Percentiles rank a stretch among this genome's conserved stretches.
Conservation (phyloP, 2,329 filamentous ascomycete species). For the Aspergillus alliaceus region DNA sequence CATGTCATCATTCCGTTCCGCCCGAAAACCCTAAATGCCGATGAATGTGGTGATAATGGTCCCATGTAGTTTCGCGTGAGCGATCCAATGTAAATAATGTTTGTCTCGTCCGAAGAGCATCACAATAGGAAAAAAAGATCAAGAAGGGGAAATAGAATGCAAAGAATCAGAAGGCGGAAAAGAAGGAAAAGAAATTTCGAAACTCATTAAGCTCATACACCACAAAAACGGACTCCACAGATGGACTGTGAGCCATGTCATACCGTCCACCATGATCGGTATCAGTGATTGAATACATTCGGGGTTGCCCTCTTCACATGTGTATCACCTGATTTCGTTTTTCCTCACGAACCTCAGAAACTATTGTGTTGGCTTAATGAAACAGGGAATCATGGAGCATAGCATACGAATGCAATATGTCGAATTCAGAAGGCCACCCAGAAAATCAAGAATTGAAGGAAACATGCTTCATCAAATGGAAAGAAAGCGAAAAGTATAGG, state of each 20-base stretch:
- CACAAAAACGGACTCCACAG: slow-evolving; percentile 1
- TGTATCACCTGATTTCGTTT: slow-evolving; percentile 13
- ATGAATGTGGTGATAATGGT: not conserved
- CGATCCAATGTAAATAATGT: slow-evolving; percentile 12
- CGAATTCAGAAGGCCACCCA: slow-evolving; percentile 13
- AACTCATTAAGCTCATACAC: not conserved
- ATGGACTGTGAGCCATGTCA: not conserved
- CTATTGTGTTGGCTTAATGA: slow-evolving; percentile 12
- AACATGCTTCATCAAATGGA: slow-evolving; percentile 2
- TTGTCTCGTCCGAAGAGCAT: not conserved
- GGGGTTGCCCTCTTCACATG: slow-evolving; percentile 22
- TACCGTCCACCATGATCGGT: slow-evolving; percentile 4
- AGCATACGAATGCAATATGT: slow-evolving; percentile 13
- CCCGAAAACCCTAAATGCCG: slow-evolving; percentile 3
- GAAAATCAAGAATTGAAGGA: not conserved
- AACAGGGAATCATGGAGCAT: slow-evolving; percentile 15
- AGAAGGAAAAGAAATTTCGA: slow-evolving; percentile 1
- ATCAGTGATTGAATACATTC: slow-evolving; percentile 8
- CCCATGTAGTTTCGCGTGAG: slow-evolving; percentile 16
- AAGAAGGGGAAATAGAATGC: not conserved
- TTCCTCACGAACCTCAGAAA: slow-evolving; percentile 8
- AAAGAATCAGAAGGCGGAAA: slow-evolving; percentile 3
- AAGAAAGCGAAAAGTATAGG: slow-evolving; percentile 16
- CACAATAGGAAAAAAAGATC: not conserved
- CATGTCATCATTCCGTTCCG: not conserved